A percentile compares a stretch with the other conserved stretches of the same genome.
These are phyloP conservation scores for Aspergillus neotritici DNA, from an alignment of 2,329 filamentous ascomycete species.

Conservation along the genomic window DNA sequence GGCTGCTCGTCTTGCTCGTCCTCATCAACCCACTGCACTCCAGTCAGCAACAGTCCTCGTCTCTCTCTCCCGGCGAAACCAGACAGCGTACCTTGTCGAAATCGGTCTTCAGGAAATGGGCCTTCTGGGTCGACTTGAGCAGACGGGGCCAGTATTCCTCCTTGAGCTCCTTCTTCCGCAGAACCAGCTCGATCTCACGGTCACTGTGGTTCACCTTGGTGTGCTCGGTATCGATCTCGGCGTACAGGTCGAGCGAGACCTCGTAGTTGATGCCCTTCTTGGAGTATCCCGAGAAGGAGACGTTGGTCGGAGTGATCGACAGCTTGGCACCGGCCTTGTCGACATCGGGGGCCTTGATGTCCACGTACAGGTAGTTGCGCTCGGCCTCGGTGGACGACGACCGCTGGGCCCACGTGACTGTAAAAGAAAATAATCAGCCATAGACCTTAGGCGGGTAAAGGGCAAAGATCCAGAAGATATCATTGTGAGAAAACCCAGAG, in stretches of 20 bases:
- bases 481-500: conserved; percentile 6
- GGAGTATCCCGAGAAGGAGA: conserved; percentile 79
- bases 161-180: conserved; percentile 95
- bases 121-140: conserved; percentile 81
- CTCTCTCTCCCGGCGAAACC: background rate
- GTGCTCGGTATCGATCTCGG: conserved; percentile 78
- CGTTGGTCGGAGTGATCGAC: conserved; percentile 68
- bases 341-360: conserved; percentile 83
- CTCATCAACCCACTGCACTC: conserved; percentile 80
- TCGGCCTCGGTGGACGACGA: conserved; percentile 71
- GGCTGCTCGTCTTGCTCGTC: conserved; percentile 91
- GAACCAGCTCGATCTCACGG: conserved; percentile 81
- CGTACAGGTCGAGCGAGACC: conserved; percentile 81
- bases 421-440: conserved; percentile 9
- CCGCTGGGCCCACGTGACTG: conserved; percentile 98
- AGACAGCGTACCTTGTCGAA: conserved; percentile 73
- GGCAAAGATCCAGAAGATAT: background rate
- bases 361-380: conserved; percentile 94
- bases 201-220: conserved; percentile 83
- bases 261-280: conserved; percentile 83
- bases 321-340: conserved; percentile 69
- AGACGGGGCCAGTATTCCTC: conserved; percentile 94
- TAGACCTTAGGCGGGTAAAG: background rate
- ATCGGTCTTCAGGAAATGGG: conserved; percentile 96
- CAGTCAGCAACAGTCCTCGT: conserved; percentile 10